Conservation (phyloP, 495 filamentous ascomycete genomes). For the Talaromyces trachyspermus region DNA sequence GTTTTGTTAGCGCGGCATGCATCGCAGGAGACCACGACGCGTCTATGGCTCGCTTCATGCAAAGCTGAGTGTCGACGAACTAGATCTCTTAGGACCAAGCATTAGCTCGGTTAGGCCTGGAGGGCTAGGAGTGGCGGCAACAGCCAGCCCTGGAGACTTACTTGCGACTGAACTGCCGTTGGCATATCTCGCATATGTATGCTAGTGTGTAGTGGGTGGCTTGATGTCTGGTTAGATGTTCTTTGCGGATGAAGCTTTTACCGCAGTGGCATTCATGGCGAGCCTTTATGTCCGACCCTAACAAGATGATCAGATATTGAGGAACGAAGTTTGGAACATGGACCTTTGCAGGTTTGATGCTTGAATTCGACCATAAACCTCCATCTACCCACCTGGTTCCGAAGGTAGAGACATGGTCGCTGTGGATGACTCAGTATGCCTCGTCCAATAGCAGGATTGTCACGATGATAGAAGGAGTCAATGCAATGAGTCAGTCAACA, state of each 20-base stretch:
- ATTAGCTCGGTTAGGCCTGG: not conserved
- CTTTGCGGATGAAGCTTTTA: conserved; percentile 4
- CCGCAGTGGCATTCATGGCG: conserved; percentile 5
- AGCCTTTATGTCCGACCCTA: not conserved
- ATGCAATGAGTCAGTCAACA: no score
- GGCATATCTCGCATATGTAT: not conserved
- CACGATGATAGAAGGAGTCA: not conserved
- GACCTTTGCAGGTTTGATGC: no score
- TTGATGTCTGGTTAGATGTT: conserved; percentile 4
- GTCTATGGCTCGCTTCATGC: conserved; percentile 2
- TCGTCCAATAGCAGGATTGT: not conserved
- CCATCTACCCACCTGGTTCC: not conserved
- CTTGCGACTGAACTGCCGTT: conserved; percentile 1
- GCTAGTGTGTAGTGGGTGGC: conserved; percentile 1
- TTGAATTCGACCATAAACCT: not conserved
- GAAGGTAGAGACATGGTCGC: not conserved
- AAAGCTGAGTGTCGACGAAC: conserved; percentile 1
- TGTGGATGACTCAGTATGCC: not conserved
- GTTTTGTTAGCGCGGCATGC: conserved; percentile 6
- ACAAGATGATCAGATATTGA: no score
- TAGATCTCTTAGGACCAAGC: not conserved
- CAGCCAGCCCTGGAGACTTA: no score
- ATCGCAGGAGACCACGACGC: not conserved
- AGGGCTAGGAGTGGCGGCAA: not conserved
- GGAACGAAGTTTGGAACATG: no score